Percentiles rank a stretch among this genome's conserved stretches.
Evolutionary conservation across 2,329 filamentous ascomycete genomes (phyloP).

Genomic region (Ceratocystis colombiana): DNA sequence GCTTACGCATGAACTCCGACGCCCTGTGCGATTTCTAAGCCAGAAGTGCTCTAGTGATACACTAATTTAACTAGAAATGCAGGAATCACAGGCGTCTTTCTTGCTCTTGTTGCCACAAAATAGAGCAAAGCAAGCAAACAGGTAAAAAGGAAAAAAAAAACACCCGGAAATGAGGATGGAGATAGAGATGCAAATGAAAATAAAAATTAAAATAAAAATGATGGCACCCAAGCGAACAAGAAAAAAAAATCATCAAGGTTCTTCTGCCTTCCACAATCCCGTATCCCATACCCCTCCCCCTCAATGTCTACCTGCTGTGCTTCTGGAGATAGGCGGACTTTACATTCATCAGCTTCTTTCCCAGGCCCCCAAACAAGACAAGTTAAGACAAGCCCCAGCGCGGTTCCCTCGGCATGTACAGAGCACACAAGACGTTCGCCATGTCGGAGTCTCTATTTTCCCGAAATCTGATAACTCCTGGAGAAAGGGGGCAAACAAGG

Average conservation of each 20-base stretch:
- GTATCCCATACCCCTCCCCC: too few relatives aligned
- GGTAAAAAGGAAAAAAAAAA: too few relatives aligned
- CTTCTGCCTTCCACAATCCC: too few relatives aligned
- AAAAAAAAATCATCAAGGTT: too few relatives aligned
- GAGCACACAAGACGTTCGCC: background rate
- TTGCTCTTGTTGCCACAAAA: too few relatives aligned
- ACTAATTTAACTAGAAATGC: background rate
- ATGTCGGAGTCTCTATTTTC: background rate
- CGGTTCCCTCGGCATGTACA: background rate
- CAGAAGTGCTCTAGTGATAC: background rate
- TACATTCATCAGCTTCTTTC: background rate
- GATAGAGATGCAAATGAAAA: too few relatives aligned
- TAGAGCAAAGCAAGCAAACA: too few relatives aligned
- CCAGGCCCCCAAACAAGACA: background rate
- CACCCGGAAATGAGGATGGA: too few relatives aligned
- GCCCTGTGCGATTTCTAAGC: background rate
- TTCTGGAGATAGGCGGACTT: background rate
- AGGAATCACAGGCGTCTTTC: background rate
- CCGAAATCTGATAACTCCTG: background rate
- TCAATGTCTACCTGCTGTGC: too few relatives aligned
- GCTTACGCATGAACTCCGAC: background rate
- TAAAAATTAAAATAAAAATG: too few relatives aligned
- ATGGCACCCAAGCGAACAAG: too few relatives aligned
- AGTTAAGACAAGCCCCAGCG: too few relatives aligned
- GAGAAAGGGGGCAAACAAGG: background rate